Conservation (phyloP, 306 rosid species). For the Geum urbanum region DNA sequence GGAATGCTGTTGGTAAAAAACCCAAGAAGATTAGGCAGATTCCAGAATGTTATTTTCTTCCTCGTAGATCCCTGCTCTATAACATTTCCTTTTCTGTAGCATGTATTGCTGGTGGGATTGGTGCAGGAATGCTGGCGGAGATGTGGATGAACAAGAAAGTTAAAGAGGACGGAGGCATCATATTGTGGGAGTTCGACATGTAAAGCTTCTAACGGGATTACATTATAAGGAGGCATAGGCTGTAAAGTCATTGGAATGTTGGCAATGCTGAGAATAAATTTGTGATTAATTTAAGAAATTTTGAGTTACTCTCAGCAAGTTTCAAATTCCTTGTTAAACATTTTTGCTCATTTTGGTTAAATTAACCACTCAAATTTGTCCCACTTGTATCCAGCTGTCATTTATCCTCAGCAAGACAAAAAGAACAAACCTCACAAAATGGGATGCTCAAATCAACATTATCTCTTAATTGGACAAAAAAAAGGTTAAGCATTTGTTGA, state of each 20-base stretch:
- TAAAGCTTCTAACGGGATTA: conserved; percentile 17
- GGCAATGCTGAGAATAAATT: background rate
- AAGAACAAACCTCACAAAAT: background rate
- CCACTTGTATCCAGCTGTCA: background rate
- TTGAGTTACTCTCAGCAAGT: background rate
- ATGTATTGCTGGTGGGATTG: conserved; percentile 67
- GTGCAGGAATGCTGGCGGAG: conserved; percentile 86
- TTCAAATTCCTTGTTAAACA: background rate
- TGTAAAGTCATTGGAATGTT: background rate
- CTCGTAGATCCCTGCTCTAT: conserved; percentile 43
- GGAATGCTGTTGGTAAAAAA: conserved; percentile 78
- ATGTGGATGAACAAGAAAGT: conserved; percentile 69
- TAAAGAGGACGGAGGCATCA: conserved; percentile 73
- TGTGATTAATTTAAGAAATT: background rate
- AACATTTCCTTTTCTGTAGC: conserved; percentile 51
- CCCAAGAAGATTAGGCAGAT: conserved; percentile 60
- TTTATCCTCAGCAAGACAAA: background rate
- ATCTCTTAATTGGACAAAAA: background rate
- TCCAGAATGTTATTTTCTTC: conserved; percentile 74
- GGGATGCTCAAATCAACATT: background rate
- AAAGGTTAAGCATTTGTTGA: background rate
- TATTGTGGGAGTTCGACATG: conserved; percentile 81
- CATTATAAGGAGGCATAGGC: background rate
- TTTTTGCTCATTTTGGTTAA: background rate
- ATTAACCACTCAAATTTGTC: background rate